These are phyloP conservation scores for Paramecium octaurelia DNA, from an alignment of 73 alveolate genomes.

Conservation along the genomic window DNA sequence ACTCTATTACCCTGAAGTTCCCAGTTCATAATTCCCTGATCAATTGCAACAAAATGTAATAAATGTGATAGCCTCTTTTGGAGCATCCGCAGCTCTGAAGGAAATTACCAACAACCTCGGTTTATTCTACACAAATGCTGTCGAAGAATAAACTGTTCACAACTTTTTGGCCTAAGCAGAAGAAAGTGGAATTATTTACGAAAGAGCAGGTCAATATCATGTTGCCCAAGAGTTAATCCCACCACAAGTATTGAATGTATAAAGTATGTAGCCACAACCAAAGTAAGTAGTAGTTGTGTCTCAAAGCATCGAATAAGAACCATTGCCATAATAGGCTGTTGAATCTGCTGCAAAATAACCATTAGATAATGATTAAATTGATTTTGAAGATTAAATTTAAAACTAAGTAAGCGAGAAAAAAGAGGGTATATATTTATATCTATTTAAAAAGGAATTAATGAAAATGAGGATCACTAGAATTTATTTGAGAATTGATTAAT, in stretches of 20 bases:
- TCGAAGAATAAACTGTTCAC: neutral
- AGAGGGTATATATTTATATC: neutral
- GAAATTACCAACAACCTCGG: neutral
- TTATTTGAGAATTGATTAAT: neutral
- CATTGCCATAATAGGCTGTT: neutral
- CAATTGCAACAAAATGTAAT: neutral
- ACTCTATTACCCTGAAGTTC: neutral
- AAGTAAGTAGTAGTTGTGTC: neutral
- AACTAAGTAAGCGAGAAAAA: neutral
- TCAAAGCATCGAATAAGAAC: neutral
- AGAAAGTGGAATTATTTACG: neutral
- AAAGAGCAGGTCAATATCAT: neutral
- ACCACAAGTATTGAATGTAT: neutral
- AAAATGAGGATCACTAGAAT: neutral
- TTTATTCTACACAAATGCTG: neutral
- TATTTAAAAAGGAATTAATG: neutral
- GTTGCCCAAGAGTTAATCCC: neutral
- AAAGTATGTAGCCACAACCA: neutral
- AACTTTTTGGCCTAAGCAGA: neutral
- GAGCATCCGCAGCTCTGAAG: neutral
- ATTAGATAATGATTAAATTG: neutral
- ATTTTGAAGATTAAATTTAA: neutral
- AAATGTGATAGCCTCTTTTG: conserved; percentile 17
- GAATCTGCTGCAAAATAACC: neutral
- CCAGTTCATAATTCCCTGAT: neutral